Evolutionary conservation across 345 rosid species (phyloP), one percentile per base, ranked within the genome.

Genomic region (Eucalyptus curtisii): DNA sequence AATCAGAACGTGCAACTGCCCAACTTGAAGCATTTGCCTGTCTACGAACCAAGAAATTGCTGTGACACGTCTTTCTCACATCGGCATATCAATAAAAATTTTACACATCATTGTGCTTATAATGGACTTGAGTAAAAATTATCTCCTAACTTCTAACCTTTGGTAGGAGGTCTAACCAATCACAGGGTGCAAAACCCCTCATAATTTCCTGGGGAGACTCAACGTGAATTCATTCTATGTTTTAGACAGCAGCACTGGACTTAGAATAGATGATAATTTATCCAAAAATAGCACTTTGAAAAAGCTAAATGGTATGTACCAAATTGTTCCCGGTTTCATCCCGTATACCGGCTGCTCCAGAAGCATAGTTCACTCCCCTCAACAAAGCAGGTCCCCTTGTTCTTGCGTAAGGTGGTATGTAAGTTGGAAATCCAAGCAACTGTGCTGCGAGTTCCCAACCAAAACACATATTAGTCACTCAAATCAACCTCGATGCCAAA

Each of bases 321-420:
- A 97, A 92, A 91, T 96, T 97, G 53, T 91, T 92, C 59, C 99
- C 99, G 1, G 99, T 97, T 89, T 96, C 98, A 55, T 95, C 98
- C 87, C 97, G 94, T 55, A 97, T 97, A 44, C 99, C 99, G 9
- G 99, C 93, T 55, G 98, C 99, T 30, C 97, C 99, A 8, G 99
- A 97, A 76, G 99, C 99, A 49, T 91, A 97, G 86, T 96, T 97
- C 45, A 91, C 95, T 71, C 99, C 99, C 50, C 91, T 87, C 40
- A 95, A 90, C 44, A 96, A 2, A 33, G 91, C 89, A 66, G 91
- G 90, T 4, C 99, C 98, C 33, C 96, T 92, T 61, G 95, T 89
- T 88, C 96, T 94, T 20, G 95, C 91, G 87, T 93, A 94, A 2
- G 99, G 94, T 71, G 94, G 96, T 90, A 96, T 92, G 86, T 92